Percentiles rank a stretch among this genome's conserved stretches.
phyloP scores from a whole-genome alignment of 306 rosid genomes.

The Rosa lucieae region DNA sequence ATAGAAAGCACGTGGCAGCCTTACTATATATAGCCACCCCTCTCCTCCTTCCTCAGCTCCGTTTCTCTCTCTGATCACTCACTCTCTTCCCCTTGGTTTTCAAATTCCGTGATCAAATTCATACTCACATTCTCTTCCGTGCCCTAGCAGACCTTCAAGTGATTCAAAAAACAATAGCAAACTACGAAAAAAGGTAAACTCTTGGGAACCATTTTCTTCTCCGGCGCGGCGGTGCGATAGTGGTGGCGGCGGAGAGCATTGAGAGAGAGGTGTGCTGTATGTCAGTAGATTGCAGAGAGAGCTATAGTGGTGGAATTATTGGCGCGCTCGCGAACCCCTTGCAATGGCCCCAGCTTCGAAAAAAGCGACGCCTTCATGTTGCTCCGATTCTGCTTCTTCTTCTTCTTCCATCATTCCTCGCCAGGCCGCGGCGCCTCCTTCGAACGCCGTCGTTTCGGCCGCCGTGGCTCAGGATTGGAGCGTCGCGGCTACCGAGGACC shows the following conservation, averaged over 20 bases:
- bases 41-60: constrained; percentile 10
- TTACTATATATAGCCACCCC: background rate
- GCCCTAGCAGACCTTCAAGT: constrained; percentile 3
- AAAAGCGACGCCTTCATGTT: constrained; percentile 65
- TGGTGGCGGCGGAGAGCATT: constrained; percentile 13
- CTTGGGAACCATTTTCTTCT: background rate
- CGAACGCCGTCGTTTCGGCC: constrained; percentile 34
- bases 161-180: background rate
- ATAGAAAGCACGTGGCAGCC: constrained; percentile 31
- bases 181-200: too few species aligned
- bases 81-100: background rate
- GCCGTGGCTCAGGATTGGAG: constrained; percentile 60
- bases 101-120: background rate
- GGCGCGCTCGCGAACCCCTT: constrained; percentile 65
- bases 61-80: constrained; percentile 19
- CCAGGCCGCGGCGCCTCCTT: constrained; percentile 27
- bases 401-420: constrained; percentile 13
- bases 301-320: constrained; percentile 54
- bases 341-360: constrained; percentile 95
- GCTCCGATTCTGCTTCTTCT: constrained; percentile 24
- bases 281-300: constrained; percentile 64
- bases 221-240: constrained; percentile 26
- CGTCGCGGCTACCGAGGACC: constrained; percentile 24
- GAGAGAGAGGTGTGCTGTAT: constrained; percentile 56
- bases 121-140: constrained; percentile 1